Conservation (phyloP, 106 monocot species). For the Agapanthus africanus region DNA sequence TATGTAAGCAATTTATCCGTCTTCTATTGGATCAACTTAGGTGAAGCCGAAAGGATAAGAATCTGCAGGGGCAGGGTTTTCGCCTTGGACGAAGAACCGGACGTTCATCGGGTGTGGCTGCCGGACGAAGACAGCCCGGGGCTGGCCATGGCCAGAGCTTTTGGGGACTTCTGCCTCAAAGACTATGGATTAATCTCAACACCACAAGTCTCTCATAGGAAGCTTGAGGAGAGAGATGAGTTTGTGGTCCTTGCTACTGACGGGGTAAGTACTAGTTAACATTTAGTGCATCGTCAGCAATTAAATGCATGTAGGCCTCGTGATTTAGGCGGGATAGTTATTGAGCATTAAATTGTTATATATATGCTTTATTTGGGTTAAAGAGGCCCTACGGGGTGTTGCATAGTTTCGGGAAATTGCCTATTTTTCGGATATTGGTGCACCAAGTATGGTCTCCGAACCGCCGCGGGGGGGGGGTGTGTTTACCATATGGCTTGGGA, state of each 20-base stretch:
- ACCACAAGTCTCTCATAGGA: slow-evolving; percentile 31
- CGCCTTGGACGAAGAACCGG: slow-evolving; percentile 43
- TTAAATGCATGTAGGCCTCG: too few species aligned
- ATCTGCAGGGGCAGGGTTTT: slow-evolving; percentile 47
- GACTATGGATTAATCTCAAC: slow-evolving; percentile 43
- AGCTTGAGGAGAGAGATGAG: slow-evolving; percentile 39
- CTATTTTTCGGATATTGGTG: too few species aligned
- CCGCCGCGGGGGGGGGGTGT: too few species aligned
- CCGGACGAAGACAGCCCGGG: slow-evolving; percentile 46
- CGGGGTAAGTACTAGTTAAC: slow-evolving; percentile 46
- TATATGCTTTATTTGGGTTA: too few species aligned
- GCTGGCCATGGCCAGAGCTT: slow-evolving; percentile 53
- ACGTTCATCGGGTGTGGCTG: slow-evolving; percentile 39
- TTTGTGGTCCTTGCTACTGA: slow-evolving; percentile 48
- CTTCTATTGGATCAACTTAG: slow-evolving; percentile 3
- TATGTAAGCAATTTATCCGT: too few species aligned
- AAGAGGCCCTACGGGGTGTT: too few species aligned
- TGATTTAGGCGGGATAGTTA: too few species aligned
- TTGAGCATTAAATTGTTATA: too few species aligned
- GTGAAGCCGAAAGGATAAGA: slow-evolving; percentile 38
- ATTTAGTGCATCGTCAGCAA: too few species aligned
- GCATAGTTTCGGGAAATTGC: too few species aligned
- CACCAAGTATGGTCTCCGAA: too few species aligned
- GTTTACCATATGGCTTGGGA: too few species aligned
- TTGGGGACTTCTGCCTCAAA: slow-evolving; percentile 51